Evolutionary conservation across 1,139 yeast genomes (phyloP), one percentile per base, ranked within the genome.

Genomic region (Petasospora fabianii): DNA sequence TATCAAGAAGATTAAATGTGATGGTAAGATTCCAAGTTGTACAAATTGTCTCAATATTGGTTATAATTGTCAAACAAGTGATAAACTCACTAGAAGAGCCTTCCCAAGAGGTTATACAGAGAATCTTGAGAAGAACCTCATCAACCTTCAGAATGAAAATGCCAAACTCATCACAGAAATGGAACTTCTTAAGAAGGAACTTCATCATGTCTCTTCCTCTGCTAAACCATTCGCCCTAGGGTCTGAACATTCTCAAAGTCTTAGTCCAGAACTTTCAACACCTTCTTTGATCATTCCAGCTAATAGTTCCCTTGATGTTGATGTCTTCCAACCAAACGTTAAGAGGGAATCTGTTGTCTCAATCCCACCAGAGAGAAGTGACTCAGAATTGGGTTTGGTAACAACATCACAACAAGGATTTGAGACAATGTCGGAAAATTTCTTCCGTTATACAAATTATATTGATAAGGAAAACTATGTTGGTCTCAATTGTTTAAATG

Each of bases 101-200:
- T 79, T 80, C 46, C 87, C 88, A 3, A 78, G 79, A 53, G 87
- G 88, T 0, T 82, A 84, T 53, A 84, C 94, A 0, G 86, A 81
- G 58, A 78, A 78, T 53, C 62, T 84, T 46, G 94, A 84, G 54
- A 70, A 68, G 39, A 77, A 75, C 52, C 66, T 84, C 29, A 71
- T 75, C 32, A 71, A 70, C 20, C 60, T 83, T 39, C 88, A 83
- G 54, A 74, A 76, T 33, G 82, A 75, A 13, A 46, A 46, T 27
- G 47, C 49, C 11, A 37, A 28, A 13, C 39, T 46, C 22, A 37
- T 43, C 18, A 33, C 40, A 1, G 42, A 42, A 30, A 27, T 42
- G 35, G 44, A 44, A 5, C 18, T 34, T 30, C 15, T 46, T 8
- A 46, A 37, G 42, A 39, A 39, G 28, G 37, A 32, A 24, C 12